Evolutionary conservation across 1,139 yeast genomes (phyloP), one percentile per base, ranked within the genome.

Genomic region (Candida freyschussii): DNA sequence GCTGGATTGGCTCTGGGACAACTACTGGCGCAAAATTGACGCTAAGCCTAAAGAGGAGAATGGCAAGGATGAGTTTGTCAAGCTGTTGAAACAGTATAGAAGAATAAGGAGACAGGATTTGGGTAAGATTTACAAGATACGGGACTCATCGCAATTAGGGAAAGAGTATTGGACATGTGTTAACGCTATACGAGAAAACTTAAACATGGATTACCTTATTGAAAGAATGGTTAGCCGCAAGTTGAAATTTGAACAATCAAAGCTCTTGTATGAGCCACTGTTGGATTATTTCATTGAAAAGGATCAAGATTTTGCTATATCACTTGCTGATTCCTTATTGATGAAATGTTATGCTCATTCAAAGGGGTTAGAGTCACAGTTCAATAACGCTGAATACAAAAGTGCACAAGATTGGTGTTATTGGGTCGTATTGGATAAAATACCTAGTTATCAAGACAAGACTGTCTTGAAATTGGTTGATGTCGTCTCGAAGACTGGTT

Each of bases 1-100:
- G 0, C 56, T 89, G 29, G 62, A 59, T 8, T 93, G 98, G 97
- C 59, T 91, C 3, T 69, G 68, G 56, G 71, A 65, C 9, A 67
- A 82, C 50, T 91, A 81, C 59, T 91, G 98, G 99, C 48, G 54
- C 29, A 43, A 39, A 52, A 17, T 17, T 12, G 42, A 47, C 10
- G 50, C 47, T 3, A 57, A 50, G 5, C 59, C 57, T 17, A 50
- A 47, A 6, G 55, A 42, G 27, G 41, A 50, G 60, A 38, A 66
- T 59, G 48, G 42, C 42, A 2, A 62, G 57, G 53, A 28, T 12
- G 39, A 52, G 12, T 23, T 51, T 3, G 34, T 36, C 4, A 34
- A 24, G 3, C 15, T 39, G 10, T 39, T 50, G 20, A 47, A 46
- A 12, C 37, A 34, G 16, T 48, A 48, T 30, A 47, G 71, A 31